phyloP scores from a whole-genome alignment of 192 early-diverging fungal genomes.

The Mortierella hygrophila region DNA sequence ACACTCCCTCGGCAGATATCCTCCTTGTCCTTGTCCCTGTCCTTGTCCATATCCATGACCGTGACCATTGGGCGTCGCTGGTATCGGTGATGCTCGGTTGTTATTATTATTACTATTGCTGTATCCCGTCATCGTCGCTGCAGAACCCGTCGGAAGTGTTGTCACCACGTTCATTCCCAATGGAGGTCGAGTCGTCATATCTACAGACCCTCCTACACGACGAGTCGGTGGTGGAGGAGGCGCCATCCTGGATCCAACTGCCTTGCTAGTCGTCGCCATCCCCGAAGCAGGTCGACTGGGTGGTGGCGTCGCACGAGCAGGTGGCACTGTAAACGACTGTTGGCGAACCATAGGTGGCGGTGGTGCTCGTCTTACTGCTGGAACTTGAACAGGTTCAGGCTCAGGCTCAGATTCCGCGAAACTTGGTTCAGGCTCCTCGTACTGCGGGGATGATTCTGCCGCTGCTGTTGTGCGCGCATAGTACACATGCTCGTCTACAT shows the following conservation, averaged over 20 bases:
- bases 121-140: conserved; percentile 23
- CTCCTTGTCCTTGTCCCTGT: conserved; percentile 15
- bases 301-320: conserved; percentile 16
- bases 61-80: background rate
- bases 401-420: conserved; percentile 10
- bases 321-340: background rate
- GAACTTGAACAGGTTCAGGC: background rate
- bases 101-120: no score
- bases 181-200: background rate
- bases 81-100: background rate
- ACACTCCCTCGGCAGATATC: conserved; percentile 34
- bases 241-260: conserved; percentile 20
- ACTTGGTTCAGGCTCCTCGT: background rate
- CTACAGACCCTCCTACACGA: background rate
- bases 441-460: background rate
- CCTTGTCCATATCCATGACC: background rate
- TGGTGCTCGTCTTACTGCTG: background rate
- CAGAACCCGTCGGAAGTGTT: conserved; percentile 22
- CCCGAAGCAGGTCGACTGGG: conserved; percentile 25
- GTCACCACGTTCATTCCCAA: background rate
- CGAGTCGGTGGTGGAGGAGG: conserved; percentile 26
- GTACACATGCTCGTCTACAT: conserved; percentile 26
- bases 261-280: background rate
- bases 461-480: conserved; percentile 15
- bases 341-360: conserved; percentile 1